These are phyloP conservation scores for Bipolaris victoriae DNA, from an alignment of 2,329 filamentous ascomycete species.

Conservation along the genomic window DNA sequence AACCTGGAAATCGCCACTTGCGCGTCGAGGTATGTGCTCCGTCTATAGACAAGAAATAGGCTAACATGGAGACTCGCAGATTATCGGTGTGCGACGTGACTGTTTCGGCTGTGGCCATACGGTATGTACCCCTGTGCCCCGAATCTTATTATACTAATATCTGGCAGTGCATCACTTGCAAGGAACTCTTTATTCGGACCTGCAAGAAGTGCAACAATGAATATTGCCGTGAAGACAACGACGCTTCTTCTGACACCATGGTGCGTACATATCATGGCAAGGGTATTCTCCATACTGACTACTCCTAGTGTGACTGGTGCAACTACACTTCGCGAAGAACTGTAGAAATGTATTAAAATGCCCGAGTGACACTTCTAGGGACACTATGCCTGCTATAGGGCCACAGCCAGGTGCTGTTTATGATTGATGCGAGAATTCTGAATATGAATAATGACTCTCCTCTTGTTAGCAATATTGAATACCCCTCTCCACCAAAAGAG, in stretches of 20 bases:
- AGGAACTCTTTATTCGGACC: conserved; percentile 70
- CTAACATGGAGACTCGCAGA: conserved; percentile 41
- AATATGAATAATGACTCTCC: conserved; percentile 20
- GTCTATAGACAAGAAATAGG: conserved; percentile 28
- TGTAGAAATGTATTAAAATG: conserved; percentile 42
- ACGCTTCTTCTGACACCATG: conserved; percentile 72
- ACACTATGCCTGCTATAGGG: not conserved
- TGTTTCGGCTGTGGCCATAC: conserved; percentile 89
- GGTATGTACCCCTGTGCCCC: conserved; percentile 51
- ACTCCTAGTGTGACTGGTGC: conserved; percentile 49
- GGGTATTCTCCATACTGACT: conserved; percentile 5
- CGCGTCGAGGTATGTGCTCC: conserved; percentile 50
- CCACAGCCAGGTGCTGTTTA: not conserved
- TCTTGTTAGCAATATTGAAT: conserved; percentile 20
- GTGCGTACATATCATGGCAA: conserved; percentile 34
- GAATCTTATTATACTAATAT: conserved; percentile 10
- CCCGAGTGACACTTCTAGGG: not conserved
- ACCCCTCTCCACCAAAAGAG: conserved; percentile 22
- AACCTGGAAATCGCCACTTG: conserved; percentile 39
- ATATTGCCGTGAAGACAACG: conserved; percentile 84
- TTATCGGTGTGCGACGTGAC: conserved; percentile 65
- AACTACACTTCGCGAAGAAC: conserved; percentile 46
- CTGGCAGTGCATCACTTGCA: conserved; percentile 74
- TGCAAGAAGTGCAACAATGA: conserved; percentile 77
- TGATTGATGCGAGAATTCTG: not conserved